Percentiles rank a stretch among this genome's conserved stretches.
These are phyloP conservation scores for Stygiomarasmius scandens DNA, from an alignment of 1,284 basidiomycete genomes.

Conservation along the genomic window DNA sequence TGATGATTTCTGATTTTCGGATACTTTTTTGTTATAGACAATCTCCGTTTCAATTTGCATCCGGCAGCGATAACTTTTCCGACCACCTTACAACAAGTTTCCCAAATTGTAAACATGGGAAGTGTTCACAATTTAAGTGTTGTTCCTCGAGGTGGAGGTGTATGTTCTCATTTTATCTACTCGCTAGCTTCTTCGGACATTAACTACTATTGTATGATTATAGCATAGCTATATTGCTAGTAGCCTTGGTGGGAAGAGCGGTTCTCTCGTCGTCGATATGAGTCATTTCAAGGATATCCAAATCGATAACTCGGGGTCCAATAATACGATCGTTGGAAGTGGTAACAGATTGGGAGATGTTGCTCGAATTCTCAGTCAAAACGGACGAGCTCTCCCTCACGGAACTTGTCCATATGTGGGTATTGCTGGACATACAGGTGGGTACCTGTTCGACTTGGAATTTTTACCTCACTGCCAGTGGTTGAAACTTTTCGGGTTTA, in stretches of 20 bases:
- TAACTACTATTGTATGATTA: constrained; percentile 42
- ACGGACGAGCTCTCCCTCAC: constrained; percentile 32
- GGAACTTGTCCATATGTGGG: constrained; percentile 33
- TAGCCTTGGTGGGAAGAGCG: constrained; percentile 26
- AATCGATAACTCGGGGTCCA: constrained; percentile 15
- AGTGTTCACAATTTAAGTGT: constrained; percentile 20
- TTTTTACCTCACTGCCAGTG: not conserved
- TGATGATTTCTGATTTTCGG: not conserved
- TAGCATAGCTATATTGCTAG: constrained; percentile 28
- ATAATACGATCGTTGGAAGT: constrained; percentile 22
- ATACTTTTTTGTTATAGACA: constrained; percentile 14
- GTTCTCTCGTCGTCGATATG: constrained; percentile 29
- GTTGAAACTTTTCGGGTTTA: not conserved
- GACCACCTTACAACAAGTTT: constrained; percentile 21
- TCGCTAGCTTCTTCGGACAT: constrained; percentile 34
- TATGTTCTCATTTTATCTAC: constrained; percentile 8
- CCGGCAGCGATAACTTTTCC: constrained; percentile 25
- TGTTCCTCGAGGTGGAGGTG: constrained; percentile 29
- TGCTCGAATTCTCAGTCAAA: constrained; percentile 25
- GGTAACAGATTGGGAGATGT: constrained; percentile 30
- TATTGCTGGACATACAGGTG: constrained; percentile 28
- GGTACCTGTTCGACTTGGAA: not conserved
- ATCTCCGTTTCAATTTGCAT: constrained; percentile 20
- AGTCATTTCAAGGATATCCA: constrained; percentile 24
- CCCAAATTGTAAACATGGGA: constrained; percentile 20